A percentile compares a stretch with the other conserved stretches of the same genome.
phyloP scores from a whole-genome alignment of 495 filamentous ascomycete species.

The Penicillium waksmanii region DNA sequence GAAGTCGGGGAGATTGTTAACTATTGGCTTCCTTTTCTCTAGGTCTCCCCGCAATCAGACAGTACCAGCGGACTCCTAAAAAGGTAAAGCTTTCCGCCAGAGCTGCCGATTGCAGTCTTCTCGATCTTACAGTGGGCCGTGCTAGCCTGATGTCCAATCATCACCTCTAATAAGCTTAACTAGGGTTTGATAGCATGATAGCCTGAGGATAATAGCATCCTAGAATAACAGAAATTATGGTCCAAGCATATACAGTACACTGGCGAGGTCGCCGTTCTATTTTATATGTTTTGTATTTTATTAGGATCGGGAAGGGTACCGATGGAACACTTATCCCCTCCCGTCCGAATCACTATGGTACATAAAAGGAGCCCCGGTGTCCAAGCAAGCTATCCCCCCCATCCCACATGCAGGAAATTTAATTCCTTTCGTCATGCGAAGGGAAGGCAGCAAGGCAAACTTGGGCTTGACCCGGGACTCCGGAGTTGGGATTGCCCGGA shows the following conservation, averaged over 20 bases:
- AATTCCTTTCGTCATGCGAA: neutral
- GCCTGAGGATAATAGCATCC: neutral
- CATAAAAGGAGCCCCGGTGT: slow-evolving; percentile 24
- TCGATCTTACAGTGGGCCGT: neutral
- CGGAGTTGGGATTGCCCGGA: slow-evolving; percentile 5
- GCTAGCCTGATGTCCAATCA: neutral
- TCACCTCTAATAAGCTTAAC: neutral
- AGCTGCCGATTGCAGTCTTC: neutral
- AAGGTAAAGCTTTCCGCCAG: slow-evolving; percentile 29
- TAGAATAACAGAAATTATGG: neutral
- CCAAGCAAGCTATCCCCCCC: neutral
- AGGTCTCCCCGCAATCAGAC: neutral
- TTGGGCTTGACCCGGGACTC: slow-evolving; percentile 1
- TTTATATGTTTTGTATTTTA: slow-evolving; percentile 17
- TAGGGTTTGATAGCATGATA: neutral
- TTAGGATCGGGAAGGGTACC: slow-evolving; percentile 14
- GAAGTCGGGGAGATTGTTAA: no score
- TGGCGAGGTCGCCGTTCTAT: neutral
- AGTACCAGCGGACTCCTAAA: slow-evolving; percentile 8
- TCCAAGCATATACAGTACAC: neutral
- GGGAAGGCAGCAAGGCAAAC: neutral
- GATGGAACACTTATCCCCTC: slow-evolving; percentile 9
- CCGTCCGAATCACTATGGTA: slow-evolving; percentile 33
- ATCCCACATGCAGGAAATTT: neutral
- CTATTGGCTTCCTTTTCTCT: neutral